These are phyloP conservation scores for Citrus cavaleriei DNA, from an alignment of 345 rosid species.

Conservation along the genomic window DNA sequence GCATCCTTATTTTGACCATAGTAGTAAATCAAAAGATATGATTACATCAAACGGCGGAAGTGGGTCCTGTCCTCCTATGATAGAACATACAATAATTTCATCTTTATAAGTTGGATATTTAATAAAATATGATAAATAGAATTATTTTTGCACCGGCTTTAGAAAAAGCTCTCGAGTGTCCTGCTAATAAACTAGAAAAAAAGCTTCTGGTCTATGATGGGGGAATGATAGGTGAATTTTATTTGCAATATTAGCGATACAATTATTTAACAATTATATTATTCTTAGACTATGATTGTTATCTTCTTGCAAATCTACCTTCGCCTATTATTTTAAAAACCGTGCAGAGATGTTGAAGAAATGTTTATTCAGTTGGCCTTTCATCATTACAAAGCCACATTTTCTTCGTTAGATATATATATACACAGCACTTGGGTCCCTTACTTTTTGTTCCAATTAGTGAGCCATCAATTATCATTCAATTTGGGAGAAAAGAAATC, in stretches of 20 bases:
- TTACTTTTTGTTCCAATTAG: slow-evolving; percentile 12
- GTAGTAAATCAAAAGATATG: slow-evolving; percentile 26
- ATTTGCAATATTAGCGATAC: neutral
- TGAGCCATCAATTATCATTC: neutral
- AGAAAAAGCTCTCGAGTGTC: slow-evolving; percentile 39
- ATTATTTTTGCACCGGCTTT: slow-evolving; percentile 16
- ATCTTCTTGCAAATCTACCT: neutral
- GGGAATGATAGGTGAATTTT: slow-evolving; percentile 13
- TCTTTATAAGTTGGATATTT: slow-evolving; percentile 11
- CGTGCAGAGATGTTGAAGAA: neutral
- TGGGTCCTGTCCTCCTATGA: slow-evolving; percentile 42
- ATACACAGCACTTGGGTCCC: neutral
- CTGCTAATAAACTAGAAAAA: slow-evolving; percentile 14
- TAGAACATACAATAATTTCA: slow-evolving; percentile 20
- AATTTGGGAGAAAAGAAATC: neutral
- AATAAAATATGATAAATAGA: neutral
- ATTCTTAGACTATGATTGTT: neutral
- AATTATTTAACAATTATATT: neutral
- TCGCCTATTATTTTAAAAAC: neutral
- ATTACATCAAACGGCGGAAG: slow-evolving; percentile 58
- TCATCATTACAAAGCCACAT: neutral
- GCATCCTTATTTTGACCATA: slow-evolving; percentile 38
- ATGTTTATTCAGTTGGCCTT: neutral
- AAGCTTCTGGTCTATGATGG: slow-evolving; percentile 16
- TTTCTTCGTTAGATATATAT: neutral